Evolutionary conservation across 225 moss, liverwort and hornwort genomes (phyloP), one percentile per base, ranked within the genome.

Genomic region (Straminergon stramineum): DNA sequence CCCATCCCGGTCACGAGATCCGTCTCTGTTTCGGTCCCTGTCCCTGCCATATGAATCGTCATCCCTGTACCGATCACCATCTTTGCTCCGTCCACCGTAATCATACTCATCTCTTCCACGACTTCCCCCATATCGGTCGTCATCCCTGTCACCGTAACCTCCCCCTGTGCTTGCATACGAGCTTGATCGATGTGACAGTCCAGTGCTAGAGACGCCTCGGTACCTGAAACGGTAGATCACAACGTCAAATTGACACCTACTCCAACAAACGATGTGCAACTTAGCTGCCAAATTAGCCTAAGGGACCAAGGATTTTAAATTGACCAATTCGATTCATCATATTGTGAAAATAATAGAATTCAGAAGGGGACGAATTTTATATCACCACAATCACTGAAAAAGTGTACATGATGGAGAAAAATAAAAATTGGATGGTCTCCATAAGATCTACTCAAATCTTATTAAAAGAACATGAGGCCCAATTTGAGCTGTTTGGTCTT

Each of bases 161-260:
- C 97, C 98, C 39, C 94, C 95, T 26, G 94, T 95, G 86, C 95
- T 95, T 37, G 95, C 94, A 92, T 99, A 99, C 28, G 93, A 94
- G 90, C 96, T 92, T 67, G 95, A 92, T 76, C 94, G 96, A 89
- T 96, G 94, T 13, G 95, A 70, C 90, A 95, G 94, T 79, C 96
- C 95, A 89, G 90, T 90, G 78, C 95, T 96, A 51, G 99, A 97
- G 43, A 99, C 96, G 68, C 99, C 99, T 58, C 99, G 97, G 79
- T 99, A 99, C 91, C 99, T 99, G 91, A 76, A 55, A 75, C 34
- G 34, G 53, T 57, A 12, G 16, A 30, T 68, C 56, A 15, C 30
- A 67, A n/a, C 32, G 17, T 74, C n/a, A 32, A 53, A 24, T 62
- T 64, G 16, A 66, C 55, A 66, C 23, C 41, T 66, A 22, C 53